Base-by-base conservation (phyloP, 1,284 basidiomycete species). In the Mycena sp. region DNA sequence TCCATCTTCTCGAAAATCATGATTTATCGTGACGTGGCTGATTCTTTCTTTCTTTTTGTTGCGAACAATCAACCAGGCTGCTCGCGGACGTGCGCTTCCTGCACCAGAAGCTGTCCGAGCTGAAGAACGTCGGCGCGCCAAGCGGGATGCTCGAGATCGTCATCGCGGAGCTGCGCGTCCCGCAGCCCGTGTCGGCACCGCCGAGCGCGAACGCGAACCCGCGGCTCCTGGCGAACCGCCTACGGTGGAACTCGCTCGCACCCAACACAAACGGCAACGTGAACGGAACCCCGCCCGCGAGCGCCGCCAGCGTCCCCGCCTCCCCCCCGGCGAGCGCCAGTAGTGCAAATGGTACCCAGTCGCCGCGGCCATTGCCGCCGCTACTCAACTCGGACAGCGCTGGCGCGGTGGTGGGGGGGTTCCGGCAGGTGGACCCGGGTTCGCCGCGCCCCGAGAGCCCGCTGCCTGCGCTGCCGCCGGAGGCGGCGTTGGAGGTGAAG, bases 61-160 rank as follows among this genome's bases (percentile, higher is more conserved):
- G 41, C 65, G n/a, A n/a, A 48, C 25, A 50, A 41, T 61, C 58
- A 17, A 57, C 40, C 73, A 95, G 94, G 65, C 82, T 96, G 70
- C 77, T 93, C 52, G 86, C 86, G 62, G 94, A 96, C 72, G 91
- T 89, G n/a, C 85, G 81, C 48, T 92, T 87, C 72, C 78, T 96
- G 54, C 87, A 92, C 67, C 82, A 88, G 69, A 90, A 90, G 69
- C 80, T 96, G 23, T 86, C 88, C 3, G 84, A 81, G 4, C 83
- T 96, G 11, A 91, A 85, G 79, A 89, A 86, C 66, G 86, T 90
- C 41, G 83, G 85, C 35, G 83, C 85, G 0, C 88, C 90, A 1
- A 89, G 89, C 12, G 83, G 83, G 17, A 92, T 93, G 85, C 85
- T 96, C 12, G 91, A 94, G 75, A 93, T 87, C 10, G 86, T 96